phyloP scores from a whole-genome alignment of 306 rosid species.

The Carpinus fangiana region DNA sequence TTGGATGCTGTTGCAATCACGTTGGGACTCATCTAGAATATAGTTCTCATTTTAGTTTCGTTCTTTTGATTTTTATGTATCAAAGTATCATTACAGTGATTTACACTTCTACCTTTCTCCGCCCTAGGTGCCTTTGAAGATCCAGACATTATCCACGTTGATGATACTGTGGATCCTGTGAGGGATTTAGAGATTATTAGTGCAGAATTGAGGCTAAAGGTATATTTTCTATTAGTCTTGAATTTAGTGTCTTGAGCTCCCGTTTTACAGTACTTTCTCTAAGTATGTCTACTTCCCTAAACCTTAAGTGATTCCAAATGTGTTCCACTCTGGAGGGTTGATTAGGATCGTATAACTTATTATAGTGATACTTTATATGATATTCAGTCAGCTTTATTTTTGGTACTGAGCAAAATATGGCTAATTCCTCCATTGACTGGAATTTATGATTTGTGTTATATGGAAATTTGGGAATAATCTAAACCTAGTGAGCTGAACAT shows the following conservation, averaged over 20 bases:
- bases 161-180: conserved; percentile 93
- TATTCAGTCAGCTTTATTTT: neutral
- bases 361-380: neutral
- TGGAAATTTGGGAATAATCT: neutral
- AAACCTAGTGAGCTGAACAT: neutral
- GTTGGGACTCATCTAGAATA: neutral
- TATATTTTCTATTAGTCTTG: conserved; percentile 22
- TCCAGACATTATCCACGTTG: conserved; percentile 93
- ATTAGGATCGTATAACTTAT: neutral
- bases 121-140: conserved; percentile 93
- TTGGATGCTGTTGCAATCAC: neutral
- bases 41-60: neutral
- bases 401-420: neutral
- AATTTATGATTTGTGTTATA: neutral
- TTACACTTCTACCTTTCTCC: neutral
- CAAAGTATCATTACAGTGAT: neutral
- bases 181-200: conserved; percentile 88
- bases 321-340: neutral
- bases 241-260: neutral
- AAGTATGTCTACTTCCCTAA: neutral
- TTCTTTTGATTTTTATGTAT: neutral
- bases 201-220: conserved; percentile 89
- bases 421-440: neutral
- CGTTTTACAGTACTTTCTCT: too few relatives aligned
- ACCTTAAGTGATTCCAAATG: neutral